phyloP scores from a whole-genome alignment of 129 eudicot species.

The Logfia minima region DNA sequence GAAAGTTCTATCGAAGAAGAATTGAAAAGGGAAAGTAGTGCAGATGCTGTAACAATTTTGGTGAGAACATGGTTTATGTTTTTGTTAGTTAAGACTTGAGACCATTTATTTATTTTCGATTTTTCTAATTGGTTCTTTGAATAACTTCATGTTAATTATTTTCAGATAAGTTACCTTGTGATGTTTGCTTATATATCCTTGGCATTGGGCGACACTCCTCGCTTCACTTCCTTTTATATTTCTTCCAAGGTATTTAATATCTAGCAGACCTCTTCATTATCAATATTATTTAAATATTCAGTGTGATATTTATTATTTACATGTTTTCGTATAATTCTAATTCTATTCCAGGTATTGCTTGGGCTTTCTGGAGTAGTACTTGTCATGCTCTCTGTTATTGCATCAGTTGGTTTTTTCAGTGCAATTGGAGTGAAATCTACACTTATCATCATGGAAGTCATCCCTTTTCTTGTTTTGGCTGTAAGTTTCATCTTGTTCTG shows the following conservation, averaged over 20 bases:
- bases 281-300: background rate
- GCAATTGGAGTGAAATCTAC: conserved; percentile 96
- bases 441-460: conserved; percentile 99
- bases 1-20: conserved; percentile 99
- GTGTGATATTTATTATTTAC: background rate
- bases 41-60: conserved; percentile 90
- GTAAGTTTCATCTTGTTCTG: conserved; percentile 50
- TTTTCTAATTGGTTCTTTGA: conserved; percentile 12
- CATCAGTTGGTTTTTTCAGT: conserved; percentile 97
- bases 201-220: conserved; percentile 93
- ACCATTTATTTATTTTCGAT: conserved; percentile 3
- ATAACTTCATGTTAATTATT: conserved; percentile 12
- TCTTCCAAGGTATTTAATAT: conserved; percentile 78
- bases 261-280: background rate
- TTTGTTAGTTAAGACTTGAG: background rate
- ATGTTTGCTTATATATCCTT: conserved; percentile 99
- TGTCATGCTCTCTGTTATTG: conserved; percentile 94
- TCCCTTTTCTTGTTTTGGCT: conserved; percentile 98
- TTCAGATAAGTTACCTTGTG: conserved; percentile 98
- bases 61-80: conserved; percentile 37
- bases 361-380: conserved; percentile 94
- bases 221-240: conserved; percentile 69
- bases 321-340: conserved; percentile 9
- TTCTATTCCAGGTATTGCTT: conserved; percentile 73
- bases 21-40: conserved; percentile 93